Evolutionary conservation across 176 grass and related monocot genomes (phyloP), one percentile per base, ranked within the genome.

Genomic region (Melocanna baccifera): DNA sequence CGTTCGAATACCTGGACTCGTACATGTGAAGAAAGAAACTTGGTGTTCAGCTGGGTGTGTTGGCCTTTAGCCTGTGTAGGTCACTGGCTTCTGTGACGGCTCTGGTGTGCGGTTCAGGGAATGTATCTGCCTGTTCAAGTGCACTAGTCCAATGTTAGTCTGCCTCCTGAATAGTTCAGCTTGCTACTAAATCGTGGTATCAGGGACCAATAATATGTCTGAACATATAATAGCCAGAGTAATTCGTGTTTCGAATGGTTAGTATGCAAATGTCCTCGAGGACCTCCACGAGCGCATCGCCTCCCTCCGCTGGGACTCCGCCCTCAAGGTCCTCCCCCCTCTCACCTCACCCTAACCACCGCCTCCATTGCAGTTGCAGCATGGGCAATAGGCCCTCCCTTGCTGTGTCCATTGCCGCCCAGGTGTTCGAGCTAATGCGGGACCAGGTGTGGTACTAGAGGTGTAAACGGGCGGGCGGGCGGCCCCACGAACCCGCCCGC

Each of bases 401-500:
- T 16, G 23, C 71, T 18, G 19, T 51, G 2, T 0, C 64, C 72
- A 58, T 22, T 56, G 83, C 56, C 73, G 11, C 9, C 45, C 73
- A 98, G 96, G 96, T 99, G 83, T 98, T 98, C 81, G 89, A 95
- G 58, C 78, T 98, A 84, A 87, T 98, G 78, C 91, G 93, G 25
- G 91, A 94, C 73, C 91, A 98, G 81, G 83, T 98, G 23, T 98
- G 96, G 96, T 98, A 96, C 81, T n/a, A n/a, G n/a, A n/a, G n/a
- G n/a, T n/a, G n/a, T n/a, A n/a, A n/a, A n/a, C n/a, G n/a, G n/a
- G n/a, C n/a, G n/a, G n/a, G n/a, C n/a, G n/a, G n/a, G n/a, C n/a
- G n/a, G n/a, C n/a, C n/a, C n/a, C n/a, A n/a, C n/a, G n/a, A n/a
- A n/a, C n/a, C n/a, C n/a, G n/a, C n/a, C n/a, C n/a, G n/a, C n/a